Evolutionary conservation across 495 filamentous ascomycete species (phyloP).

Genomic region (Podospora pseudopauciseta): DNA sequence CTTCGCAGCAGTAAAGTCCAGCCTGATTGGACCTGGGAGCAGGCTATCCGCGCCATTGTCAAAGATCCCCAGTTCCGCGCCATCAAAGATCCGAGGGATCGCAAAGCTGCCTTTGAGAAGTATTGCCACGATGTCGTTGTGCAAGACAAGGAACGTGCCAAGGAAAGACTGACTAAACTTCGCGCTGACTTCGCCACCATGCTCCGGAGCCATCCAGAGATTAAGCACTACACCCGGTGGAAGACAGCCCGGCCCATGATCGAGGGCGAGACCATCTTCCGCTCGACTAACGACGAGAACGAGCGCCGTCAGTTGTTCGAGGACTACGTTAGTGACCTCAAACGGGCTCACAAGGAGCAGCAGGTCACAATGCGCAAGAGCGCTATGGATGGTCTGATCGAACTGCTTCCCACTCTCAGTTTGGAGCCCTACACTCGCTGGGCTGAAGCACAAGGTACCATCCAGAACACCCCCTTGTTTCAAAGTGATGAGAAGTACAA

Average conservation of each 20-base stretch:
- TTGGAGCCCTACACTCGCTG: conserved; percentile 93
- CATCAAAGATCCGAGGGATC: conserved; percentile 88
- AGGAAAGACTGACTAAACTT: conserved; percentile 90
- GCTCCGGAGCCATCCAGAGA: conserved; percentile 94
- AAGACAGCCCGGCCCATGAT: conserved; percentile 94
- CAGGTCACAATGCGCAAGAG: conserved; percentile 69
- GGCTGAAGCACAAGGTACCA: conserved; percentile 80
- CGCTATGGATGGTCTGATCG: conserved; percentile 79
- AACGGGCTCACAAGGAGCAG: conserved; percentile 69
- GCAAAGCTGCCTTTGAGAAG: conserved; percentile 92
- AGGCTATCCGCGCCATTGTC: conserved; percentile 82
- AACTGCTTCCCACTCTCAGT: conserved; percentile 76
- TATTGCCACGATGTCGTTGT: conserved; percentile 85
- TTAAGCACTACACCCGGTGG: conserved; percentile 97
- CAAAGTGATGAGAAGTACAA: conserved; percentile 85
- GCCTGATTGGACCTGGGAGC: conserved; percentile 89
- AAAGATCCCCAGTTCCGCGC: conserved; percentile 93
- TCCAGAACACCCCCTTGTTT: conserved; percentile 75
- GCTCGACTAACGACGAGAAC: conserved; percentile 79
- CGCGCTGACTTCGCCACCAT: conserved; percentile 93
- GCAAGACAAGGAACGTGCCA: conserved; percentile 92
- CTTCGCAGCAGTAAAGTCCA: conserved; percentile 80
- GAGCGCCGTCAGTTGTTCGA: conserved; percentile 92
- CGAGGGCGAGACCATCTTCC: conserved; percentile 91
- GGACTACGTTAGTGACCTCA: conserved; percentile 84